Evolutionary conservation across 2,329 filamentous ascomycete genomes (phyloP).

Genomic region (Epichloe hybrida): DNA sequence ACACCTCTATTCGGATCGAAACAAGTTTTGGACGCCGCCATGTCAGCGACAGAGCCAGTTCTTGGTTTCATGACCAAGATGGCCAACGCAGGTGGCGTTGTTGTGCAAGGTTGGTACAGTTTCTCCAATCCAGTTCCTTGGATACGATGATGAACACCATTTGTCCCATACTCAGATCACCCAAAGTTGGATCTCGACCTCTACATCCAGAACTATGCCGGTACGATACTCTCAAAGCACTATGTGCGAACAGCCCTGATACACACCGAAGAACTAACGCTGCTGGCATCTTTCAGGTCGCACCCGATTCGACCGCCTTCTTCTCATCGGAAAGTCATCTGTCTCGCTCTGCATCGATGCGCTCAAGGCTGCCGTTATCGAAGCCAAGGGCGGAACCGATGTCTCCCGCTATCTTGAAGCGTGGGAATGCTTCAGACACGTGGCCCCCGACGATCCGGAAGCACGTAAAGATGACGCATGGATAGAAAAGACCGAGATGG

Average conservation of each 20-base stretch:
- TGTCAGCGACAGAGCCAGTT: constrained; percentile 23
- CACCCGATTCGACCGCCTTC: constrained; percentile 67
- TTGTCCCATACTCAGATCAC: constrained; percentile 36
- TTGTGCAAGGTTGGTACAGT: constrained; percentile 31
- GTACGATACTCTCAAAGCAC: constrained; percentile 29
- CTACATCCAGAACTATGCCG: constrained; percentile 80
- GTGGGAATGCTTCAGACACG: constrained; percentile 48
- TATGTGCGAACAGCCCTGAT: not conserved
- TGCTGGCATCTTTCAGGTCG: constrained; percentile 40
- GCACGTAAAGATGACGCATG: constrained; percentile 57
- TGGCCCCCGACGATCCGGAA: constrained; percentile 54
- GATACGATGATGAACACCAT: not conserved
- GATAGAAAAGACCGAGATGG: constrained; percentile 53
- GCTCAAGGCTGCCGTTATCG: constrained; percentile 59
- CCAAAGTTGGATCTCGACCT: constrained; percentile 87
- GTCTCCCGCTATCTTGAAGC: constrained; percentile 56
- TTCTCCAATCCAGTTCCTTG: not conserved
- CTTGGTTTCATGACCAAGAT: constrained; percentile 33
- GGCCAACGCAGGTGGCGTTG: constrained; percentile 29
- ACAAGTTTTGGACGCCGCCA: constrained; percentile 10
- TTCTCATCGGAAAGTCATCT: constrained; percentile 68
- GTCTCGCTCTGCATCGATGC: constrained; percentile 66
- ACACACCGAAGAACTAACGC: not conserved
- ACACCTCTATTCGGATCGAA: not conserved
- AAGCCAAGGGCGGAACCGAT: constrained; percentile 67